Evolutionary conservation across 2,329 filamentous ascomycete genomes (phyloP).

Genomic region (Calonectria pauciramosa): DNA sequence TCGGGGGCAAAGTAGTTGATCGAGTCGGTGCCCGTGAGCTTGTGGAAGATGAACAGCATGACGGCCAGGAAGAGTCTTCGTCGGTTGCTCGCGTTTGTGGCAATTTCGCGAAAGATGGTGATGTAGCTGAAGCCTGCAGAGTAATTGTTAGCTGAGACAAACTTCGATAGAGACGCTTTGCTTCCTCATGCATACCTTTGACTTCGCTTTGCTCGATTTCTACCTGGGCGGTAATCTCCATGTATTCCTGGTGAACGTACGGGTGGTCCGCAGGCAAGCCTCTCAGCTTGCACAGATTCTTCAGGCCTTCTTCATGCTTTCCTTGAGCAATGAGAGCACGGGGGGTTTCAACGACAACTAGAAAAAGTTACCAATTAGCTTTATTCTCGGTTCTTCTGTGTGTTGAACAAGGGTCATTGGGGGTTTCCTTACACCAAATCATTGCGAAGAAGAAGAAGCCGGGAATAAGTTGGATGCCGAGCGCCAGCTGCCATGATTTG

Average conservation of each 20-base stretch:
- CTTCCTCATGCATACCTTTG: background rate
- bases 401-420: no score
- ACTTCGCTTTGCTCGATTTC: conserved; percentile 34
- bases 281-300: conserved; percentile 54
- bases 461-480: conserved; percentile 34
- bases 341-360: conserved; percentile 33
- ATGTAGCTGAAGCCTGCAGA: conserved; percentile 22
- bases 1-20: conserved; percentile 40
- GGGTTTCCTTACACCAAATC: conserved; percentile 11
- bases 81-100: conserved; percentile 37
- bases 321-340: conserved; percentile 51
- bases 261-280: conserved; percentile 54
- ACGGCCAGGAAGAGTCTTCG: conserved; percentile 45
- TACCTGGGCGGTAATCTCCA: conserved; percentile 41
- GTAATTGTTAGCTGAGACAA: conserved; percentile 10
- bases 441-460: conserved; percentile 31
- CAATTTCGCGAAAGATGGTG: conserved; percentile 36
- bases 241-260: conserved; percentile 53
- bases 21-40: conserved; percentile 34
- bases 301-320: conserved; percentile 50
- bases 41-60: conserved; percentile 37
- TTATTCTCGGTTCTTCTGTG: no score
- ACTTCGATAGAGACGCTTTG: background rate
- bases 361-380: no score
- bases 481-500: conserved; percentile 21